Percentiles rank a stretch among this genome's conserved stretches.
These are phyloP conservation scores for Debaryomyces maramus DNA, from an alignment of 805 yeast genomes.

Conservation along the genomic window DNA sequence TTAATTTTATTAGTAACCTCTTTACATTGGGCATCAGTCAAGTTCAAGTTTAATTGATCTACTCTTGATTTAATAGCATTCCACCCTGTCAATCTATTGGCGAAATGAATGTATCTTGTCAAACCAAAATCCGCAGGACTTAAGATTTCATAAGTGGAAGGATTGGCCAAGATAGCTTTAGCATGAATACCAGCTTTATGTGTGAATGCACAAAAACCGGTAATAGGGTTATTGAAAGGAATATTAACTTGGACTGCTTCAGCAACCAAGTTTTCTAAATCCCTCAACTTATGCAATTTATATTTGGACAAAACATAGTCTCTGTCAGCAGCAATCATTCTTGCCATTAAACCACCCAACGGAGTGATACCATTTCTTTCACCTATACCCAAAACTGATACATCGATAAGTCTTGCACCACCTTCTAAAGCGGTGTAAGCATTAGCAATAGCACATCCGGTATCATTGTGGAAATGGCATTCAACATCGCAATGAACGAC, in stretches of 20 bases:
- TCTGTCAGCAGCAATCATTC: constrained; percentile 98
- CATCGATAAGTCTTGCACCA: constrained; percentile 94
- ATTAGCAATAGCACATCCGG: constrained; percentile 98
- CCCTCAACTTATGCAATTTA: constrained; percentile 93
- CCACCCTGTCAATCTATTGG: constrained; percentile 98
- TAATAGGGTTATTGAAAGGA: constrained; percentile 97
- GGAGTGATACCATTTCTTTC: constrained; percentile 99
- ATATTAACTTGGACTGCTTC: constrained; percentile 96
- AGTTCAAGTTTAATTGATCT: constrained; percentile 87
- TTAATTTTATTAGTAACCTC: constrained; percentile 93
- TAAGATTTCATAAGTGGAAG: constrained; percentile 96
- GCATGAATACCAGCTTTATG: constrained; percentile 99
- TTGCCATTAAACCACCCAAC: constrained; percentile 96
- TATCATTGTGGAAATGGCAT: constrained; percentile 98
- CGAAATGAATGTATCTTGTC: constrained; percentile 94
- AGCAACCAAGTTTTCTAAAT: constrained; percentile 92
- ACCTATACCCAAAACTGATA: constrained; percentile 95
- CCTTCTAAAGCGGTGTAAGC: constrained; percentile 98
- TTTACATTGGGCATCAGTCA: constrained; percentile 91
- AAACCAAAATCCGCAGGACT: constrained; percentile 95
- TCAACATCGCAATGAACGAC: constrained; percentile 97
- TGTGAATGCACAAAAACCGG: constrained; percentile 99
- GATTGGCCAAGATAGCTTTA: constrained; percentile 96
- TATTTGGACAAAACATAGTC: constrained; percentile 93
- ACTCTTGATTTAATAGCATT: constrained; percentile 98